Conservation (phyloP, 108 stramenopile species). For the Nitzschia sp. region DNA sequence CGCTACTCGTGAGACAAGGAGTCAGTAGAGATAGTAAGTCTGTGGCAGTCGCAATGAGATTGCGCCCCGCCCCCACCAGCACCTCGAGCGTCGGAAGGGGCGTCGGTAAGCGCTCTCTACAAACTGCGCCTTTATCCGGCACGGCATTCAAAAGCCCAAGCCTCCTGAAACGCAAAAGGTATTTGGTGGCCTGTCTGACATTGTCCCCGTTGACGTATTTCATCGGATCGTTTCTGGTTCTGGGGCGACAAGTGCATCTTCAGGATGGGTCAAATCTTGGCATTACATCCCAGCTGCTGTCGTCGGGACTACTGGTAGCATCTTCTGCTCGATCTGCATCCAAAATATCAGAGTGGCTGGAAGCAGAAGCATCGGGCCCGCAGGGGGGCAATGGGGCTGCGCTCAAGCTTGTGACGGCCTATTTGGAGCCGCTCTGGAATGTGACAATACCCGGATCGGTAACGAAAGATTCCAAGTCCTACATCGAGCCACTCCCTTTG, state of each 20-base stretch:
- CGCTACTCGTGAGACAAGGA: no score
- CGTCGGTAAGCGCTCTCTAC: no score
- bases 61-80: no score
- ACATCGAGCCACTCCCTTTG: slow-evolving; percentile 52
- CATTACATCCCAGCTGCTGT: neutral
- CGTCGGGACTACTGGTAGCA: neutral
- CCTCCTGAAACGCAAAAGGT: no score
- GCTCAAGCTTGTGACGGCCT: neutral
- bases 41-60: no score
- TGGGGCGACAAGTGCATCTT: neutral
- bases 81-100: no score
- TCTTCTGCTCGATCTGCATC: neutral
- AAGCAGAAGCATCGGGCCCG: neutral
- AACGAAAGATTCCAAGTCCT: neutral
- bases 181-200: no score
- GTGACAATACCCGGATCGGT: neutral
- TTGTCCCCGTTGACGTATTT: neutral
- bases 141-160: no score
- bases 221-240: neutral
- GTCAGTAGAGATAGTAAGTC: no score
- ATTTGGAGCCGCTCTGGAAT: slow-evolving; percentile 1
- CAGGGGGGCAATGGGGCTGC: neutral
- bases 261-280: neutral
- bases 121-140: no score
- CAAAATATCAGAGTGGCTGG: neutral